Evolutionary conservation across 2,329 filamentous ascomycete species (phyloP).

Genomic region (Trichoderma cornu-damae): DNA sequence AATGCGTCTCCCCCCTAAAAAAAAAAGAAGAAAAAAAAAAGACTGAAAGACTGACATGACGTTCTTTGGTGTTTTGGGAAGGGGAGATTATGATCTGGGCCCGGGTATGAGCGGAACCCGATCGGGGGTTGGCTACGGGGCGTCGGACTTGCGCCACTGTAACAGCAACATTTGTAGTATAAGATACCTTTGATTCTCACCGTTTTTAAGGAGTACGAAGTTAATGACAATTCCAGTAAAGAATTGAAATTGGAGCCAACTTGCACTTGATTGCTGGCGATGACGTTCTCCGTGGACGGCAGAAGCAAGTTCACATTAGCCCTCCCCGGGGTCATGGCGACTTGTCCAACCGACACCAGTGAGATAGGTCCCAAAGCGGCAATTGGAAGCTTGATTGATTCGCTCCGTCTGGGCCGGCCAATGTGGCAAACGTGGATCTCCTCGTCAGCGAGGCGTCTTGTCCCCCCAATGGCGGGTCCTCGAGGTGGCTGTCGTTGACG

Average conservation of each 20-base stretch:
- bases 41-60: background rate
- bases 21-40: too few species aligned
- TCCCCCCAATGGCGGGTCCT: background rate
- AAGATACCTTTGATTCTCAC: slow-evolving; percentile 22
- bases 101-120: slow-evolving; percentile 5
- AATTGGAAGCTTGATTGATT: background rate
- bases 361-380: background rate
- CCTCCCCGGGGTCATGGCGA: too few species aligned
- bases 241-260: background rate
- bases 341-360: background rate
- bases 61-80: background rate
- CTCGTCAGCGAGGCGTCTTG: background rate
- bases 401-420: background rate
- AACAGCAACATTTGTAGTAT: slow-evolving; percentile 28
- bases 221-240: slow-evolving; percentile 17
- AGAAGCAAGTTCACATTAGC: background rate
- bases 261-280: too few species aligned
- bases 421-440: background rate
- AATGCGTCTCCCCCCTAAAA: slow-evolving; percentile 34
- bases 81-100: background rate
- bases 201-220: slow-evolving; percentile 16
- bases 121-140: slow-evolving; percentile 19
- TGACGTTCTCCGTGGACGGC: background rate
- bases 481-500: background rate
- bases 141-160: slow-evolving; percentile 24